phyloP scores from a whole-genome alignment of 1,284 basidiomycete species.

The Trametes sp. region DNA sequence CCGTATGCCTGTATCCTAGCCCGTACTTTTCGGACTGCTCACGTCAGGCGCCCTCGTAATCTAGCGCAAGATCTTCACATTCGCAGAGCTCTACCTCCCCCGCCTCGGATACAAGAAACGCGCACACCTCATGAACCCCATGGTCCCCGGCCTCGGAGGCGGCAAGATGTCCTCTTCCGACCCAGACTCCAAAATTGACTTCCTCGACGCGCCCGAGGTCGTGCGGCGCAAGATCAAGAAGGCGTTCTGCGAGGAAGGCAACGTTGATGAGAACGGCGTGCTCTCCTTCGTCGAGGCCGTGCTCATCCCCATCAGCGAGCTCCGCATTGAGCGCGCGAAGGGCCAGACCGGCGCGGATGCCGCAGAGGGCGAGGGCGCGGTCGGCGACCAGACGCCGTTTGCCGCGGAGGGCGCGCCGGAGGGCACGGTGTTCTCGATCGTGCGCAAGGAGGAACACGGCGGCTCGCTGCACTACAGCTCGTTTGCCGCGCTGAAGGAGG shows the following conservation, averaged over 20 bases:
- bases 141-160: slow-evolving; percentile 96
- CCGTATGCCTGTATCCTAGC: slow-evolving; percentile 23
- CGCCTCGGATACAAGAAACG: slow-evolving; percentile 94
- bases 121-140: slow-evolving; percentile 97
- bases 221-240: slow-evolving; percentile 91
- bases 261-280: slow-evolving; percentile 89
- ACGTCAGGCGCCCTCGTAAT: neutral
- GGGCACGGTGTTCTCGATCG: slow-evolving; percentile 86
- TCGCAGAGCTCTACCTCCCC: slow-evolving; percentile 95
- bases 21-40: neutral
- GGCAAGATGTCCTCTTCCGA: slow-evolving; percentile 99
- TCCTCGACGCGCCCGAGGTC: slow-evolving; percentile 88
- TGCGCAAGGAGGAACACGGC: slow-evolving; percentile 84
- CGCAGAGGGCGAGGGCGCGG: slow-evolving; percentile 50
- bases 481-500: slow-evolving; percentile 76
- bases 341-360: slow-evolving; percentile 50
- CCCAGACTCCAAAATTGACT: slow-evolving; percentile 97
- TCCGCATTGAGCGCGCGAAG: slow-evolving; percentile 66
- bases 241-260: slow-evolving; percentile 97
- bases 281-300: slow-evolving; percentile 91
- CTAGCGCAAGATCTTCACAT: slow-evolving; percentile 98
- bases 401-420: slow-evolving; percentile 74
- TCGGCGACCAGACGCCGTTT: slow-evolving; percentile 66
- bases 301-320: slow-evolving; percentile 86
- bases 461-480: slow-evolving; percentile 80